Conservation (phyloP, 441 rosid species). For the Flueggea neowawraea region DNA sequence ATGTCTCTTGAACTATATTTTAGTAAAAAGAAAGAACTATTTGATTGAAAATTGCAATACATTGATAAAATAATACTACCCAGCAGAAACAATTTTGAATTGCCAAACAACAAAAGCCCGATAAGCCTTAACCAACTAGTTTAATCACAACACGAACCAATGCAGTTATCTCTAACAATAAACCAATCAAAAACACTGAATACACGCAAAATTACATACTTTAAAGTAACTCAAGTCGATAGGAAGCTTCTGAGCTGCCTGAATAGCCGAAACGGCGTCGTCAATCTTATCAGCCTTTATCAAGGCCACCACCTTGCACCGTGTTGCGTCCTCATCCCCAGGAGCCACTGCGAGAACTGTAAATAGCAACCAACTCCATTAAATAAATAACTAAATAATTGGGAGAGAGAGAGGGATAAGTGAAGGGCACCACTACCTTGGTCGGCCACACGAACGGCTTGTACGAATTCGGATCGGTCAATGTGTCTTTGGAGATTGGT, state of each 20-base stretch:
- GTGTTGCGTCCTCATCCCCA: constrained; percentile 75
- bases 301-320: constrained; percentile 85
- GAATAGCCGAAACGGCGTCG: constrained; percentile 58
- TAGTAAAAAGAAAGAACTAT: no score
- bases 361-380: not conserved
- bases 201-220: constrained; percentile 30
- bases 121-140: no score
- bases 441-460: constrained; percentile 71
- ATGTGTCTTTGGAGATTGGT: constrained; percentile 63
- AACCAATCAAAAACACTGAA: not conserved
- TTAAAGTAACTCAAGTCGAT: constrained; percentile 62
- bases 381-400: not conserved
- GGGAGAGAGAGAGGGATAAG: constrained; percentile 1
- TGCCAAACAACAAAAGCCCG: not conserved
- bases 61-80: not conserved
- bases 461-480: constrained; percentile 54
- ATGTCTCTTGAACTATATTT: no score
- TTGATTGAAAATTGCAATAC: no score
- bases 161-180: no score
- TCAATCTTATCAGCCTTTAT: constrained; percentile 63
- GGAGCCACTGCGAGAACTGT: constrained; percentile 58
- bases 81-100: not conserved
- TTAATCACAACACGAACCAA: no score
- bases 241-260: constrained; percentile 34
- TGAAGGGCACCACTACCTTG: constrained; percentile 36